phyloP scores from a whole-genome alignment of 768 basidiomycete genomes.

The Phaeotremella skinneri region DNA sequence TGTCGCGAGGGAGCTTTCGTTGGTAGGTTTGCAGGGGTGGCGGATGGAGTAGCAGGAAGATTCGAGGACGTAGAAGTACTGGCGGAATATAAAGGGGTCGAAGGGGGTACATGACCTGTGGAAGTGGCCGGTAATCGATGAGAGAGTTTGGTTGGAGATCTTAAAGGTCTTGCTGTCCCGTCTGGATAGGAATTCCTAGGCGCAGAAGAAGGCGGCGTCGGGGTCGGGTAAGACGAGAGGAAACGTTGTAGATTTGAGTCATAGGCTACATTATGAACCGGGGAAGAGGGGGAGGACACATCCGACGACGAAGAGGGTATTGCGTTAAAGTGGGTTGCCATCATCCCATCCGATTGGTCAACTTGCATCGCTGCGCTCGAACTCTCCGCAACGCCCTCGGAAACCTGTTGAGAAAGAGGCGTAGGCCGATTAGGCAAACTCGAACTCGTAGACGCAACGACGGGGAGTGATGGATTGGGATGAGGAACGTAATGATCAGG shows the following conservation, averaged over 20 bases:
- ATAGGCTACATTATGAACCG: too few relatives aligned
- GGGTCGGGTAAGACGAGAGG: background rate
- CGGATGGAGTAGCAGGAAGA: too few relatives aligned
- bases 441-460: background rate
- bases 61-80: too few relatives aligned
- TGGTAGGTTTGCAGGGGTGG: too few relatives aligned
- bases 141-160: background rate
- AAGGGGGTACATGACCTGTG: too few relatives aligned
- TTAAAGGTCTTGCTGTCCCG: background rate
- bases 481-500: background rate
- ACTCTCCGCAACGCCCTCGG: background rate
- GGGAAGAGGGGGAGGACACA: too few relatives aligned
- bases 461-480: background rate
- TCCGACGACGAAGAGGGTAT: background rate
- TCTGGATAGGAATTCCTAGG: conserved; percentile 1
- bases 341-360: conserved; percentile 4
- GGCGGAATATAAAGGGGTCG: too few relatives aligned
- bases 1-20: too few relatives aligned
- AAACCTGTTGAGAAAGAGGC: background rate
- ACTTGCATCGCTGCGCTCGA: background rate
- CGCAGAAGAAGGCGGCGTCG: conserved; percentile 2
- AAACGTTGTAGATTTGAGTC: background rate
- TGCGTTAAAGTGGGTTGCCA: conserved; percentile 5
- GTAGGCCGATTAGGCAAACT: background rate
- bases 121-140: too few relatives aligned